A percentile compares a stretch with the other conserved stretches of the same genome.
phyloP scores from a whole-genome alignment of 1,284 basidiomycete species.

The Earliella scabrosa region DNA sequence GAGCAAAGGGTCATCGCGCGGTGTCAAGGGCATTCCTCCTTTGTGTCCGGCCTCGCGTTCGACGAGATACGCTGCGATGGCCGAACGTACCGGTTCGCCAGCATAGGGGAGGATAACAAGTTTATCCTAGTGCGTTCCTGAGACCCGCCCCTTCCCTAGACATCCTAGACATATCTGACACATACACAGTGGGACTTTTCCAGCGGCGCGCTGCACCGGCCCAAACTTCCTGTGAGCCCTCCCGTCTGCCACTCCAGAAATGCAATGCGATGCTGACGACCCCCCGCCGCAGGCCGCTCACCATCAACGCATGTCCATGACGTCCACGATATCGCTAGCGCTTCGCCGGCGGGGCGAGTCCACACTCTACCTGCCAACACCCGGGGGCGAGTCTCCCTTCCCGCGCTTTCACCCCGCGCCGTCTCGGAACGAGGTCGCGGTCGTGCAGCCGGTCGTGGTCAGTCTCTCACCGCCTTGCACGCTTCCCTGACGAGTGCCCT shows the following conservation, averaged over 20 bases:
- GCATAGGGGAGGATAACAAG: constrained; percentile 94
- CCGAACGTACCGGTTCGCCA: constrained; percentile 88
- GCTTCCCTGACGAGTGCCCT: no score
- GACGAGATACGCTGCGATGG: constrained; percentile 87
- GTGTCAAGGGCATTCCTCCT: constrained; percentile 96
- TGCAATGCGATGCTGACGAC: neutral
- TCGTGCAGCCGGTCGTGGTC: constrained; percentile 90
- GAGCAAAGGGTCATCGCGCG: constrained; percentile 94
- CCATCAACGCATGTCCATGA: constrained; percentile 73
- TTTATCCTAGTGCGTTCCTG: constrained; percentile 69
- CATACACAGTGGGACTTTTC: constrained; percentile 86
- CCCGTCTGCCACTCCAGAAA: neutral
- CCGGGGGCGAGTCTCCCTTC: constrained; percentile 38
- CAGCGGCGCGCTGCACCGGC: constrained; percentile 74
- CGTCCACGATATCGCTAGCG: constrained; percentile 73
- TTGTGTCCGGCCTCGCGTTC: constrained; percentile 89
- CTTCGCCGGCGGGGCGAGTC: constrained; percentile 58
- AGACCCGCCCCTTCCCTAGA: neutral
- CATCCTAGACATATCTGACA: neutral
- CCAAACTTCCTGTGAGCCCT: constrained; percentile 56
- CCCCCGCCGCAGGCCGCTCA: constrained; percentile 48
- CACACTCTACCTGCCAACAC: constrained; percentile 53
- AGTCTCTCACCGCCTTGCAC: no score
- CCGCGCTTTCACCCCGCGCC: constrained; percentile 84
- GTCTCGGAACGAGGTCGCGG: constrained; percentile 86